phyloP scores from a whole-genome alignment of 2,329 filamentous ascomycete genomes.

The Colletotrichum kahawae region DNA sequence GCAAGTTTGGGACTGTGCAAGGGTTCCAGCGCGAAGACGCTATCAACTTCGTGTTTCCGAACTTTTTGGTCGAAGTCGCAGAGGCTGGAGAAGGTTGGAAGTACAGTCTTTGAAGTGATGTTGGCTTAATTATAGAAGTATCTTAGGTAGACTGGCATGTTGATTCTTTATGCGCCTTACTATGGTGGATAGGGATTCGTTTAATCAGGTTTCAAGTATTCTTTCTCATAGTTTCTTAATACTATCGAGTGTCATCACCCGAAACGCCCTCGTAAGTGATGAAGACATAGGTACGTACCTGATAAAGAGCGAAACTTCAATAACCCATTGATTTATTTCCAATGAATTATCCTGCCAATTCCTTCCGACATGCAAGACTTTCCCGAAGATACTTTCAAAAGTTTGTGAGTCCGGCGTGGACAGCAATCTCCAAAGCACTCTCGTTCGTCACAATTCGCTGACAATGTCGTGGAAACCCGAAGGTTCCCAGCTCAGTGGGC shows the following conservation, averaged over 20 bases:
- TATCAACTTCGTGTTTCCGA: background rate
- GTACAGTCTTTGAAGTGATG: background rate
- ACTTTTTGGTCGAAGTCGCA: background rate
- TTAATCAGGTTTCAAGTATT: background rate
- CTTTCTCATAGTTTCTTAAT: background rate
- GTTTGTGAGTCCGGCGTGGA: background rate
- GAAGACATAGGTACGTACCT: background rate
- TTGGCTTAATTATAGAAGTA: background rate
- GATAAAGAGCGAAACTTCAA: background rate
- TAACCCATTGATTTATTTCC: background rate
- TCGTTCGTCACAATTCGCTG: background rate
- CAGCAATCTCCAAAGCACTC: background rate
- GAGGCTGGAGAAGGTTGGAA: background rate
- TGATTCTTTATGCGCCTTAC: background rate
- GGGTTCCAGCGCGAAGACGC: background rate
- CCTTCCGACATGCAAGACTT: background rate
- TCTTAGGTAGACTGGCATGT: background rate
- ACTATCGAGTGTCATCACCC: background rate
- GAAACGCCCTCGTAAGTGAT: background rate
- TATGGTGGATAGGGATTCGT: background rate
- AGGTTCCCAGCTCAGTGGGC: background rate
- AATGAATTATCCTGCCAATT: background rate
- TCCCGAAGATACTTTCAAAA: fast-evolving
- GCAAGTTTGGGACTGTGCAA: background rate
- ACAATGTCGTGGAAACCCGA: background rate